These are phyloP conservation scores for Dichotomopilus funicola DNA, from an alignment of 2,329 filamentous ascomycete genomes.

Conservation along the genomic window DNA sequence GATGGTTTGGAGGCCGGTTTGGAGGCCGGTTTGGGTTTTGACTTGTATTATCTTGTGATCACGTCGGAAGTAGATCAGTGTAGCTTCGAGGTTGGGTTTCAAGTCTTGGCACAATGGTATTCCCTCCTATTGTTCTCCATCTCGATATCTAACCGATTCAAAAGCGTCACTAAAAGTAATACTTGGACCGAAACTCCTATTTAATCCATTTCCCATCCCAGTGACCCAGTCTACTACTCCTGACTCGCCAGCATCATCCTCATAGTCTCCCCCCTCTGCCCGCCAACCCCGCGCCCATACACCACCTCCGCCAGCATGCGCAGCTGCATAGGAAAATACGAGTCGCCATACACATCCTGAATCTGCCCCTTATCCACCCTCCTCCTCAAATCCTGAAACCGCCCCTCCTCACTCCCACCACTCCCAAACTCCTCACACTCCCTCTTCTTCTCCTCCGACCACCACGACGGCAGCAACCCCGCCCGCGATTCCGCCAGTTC, in stretches of 20 bases:
- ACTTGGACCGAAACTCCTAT: no score
- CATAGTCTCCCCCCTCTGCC: conserved; percentile 22
- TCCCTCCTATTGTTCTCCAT: no score
- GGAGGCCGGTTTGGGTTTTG: no score
- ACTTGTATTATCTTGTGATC: no score
- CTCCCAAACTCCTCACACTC: conserved; percentile 34
- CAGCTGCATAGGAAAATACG: conserved; percentile 42
- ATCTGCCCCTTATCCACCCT: conserved; percentile 32
- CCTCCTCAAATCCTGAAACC: conserved; percentile 29
- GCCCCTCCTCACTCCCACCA: conserved; percentile 12
- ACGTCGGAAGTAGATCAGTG: no score
- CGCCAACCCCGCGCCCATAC: conserved; percentile 29
- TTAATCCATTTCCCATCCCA: not conserved
- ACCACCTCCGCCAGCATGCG: conserved; percentile 41
- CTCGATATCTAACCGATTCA: no score
- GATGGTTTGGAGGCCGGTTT: no score
- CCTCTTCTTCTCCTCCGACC: conserved; percentile 32
- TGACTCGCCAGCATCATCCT: not conserved
- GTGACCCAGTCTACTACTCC: not conserved
- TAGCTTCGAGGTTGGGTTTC: no score
- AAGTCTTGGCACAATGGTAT: no score
- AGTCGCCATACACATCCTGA: conserved; percentile 38
- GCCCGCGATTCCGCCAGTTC: conserved; percentile 15
- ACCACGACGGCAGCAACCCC: conserved; percentile 40
- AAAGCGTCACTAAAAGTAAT: no score